Evolutionary conservation across 2,329 filamentous ascomycete genomes (phyloP).

Genomic region (Paracamarosporium sp.): DNA sequence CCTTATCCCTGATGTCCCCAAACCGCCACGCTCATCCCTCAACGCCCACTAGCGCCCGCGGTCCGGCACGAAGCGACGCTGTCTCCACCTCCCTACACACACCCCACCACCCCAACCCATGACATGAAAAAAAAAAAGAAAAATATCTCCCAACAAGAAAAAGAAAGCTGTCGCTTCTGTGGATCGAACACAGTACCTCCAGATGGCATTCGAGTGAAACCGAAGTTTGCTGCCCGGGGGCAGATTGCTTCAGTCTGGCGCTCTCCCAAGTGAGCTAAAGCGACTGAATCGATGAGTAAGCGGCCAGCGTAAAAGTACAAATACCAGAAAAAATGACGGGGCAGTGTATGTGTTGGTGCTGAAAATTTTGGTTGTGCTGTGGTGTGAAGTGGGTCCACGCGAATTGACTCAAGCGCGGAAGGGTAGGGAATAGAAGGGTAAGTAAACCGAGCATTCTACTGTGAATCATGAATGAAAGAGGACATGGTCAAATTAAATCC

Average conservation of each 20-base stretch:
- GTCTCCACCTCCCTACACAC: not conserved
- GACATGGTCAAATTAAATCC: too few species aligned
- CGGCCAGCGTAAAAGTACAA: not conserved
- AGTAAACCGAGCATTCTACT: too few species aligned
- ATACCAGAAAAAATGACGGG: not conserved
- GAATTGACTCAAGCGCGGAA: too few species aligned
- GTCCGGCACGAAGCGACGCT: not conserved
- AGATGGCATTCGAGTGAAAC: conserved; percentile 5
- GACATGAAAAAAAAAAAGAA: not conserved
- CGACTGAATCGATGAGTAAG: conserved; percentile 1
- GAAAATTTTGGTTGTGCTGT: too few species aligned
- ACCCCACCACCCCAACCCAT: not conserved
- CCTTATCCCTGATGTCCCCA: too few species aligned
- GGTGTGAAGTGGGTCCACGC: too few species aligned
- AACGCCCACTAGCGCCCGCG: not conserved
- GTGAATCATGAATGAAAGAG: too few species aligned
- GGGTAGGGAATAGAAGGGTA: too few species aligned
- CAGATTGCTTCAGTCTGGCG: conserved; percentile 10
- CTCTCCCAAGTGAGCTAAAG: conserved; percentile 11
- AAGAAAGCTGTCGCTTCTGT: conserved; percentile 6
- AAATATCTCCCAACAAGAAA: conserved; percentile 30
- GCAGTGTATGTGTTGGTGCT: too few species aligned
- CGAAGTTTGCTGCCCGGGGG: not conserved
- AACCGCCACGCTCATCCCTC: not conserved
- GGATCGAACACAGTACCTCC: conserved; percentile 9